phyloP scores from a whole-genome alignment of 495 filamentous ascomycete species.

The Monascus purpureus region DNA sequence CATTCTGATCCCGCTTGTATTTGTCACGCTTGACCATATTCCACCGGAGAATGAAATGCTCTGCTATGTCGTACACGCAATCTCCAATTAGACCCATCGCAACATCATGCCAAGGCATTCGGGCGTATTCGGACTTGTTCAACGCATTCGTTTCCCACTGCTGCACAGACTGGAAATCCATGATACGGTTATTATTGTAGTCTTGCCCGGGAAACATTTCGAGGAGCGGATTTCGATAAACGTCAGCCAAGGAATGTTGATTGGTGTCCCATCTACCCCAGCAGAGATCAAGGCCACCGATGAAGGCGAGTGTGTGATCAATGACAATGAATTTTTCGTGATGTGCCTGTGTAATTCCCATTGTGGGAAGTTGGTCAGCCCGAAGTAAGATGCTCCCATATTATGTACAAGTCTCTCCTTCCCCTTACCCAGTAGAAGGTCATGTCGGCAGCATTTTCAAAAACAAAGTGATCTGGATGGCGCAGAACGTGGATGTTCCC shows the following conservation, averaged over 20 bases:
- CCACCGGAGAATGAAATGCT: slow-evolving; percentile 92
- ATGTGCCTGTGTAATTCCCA: slow-evolving; percentile 42
- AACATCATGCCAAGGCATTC: slow-evolving; percentile 98
- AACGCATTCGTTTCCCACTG: slow-evolving; percentile 90
- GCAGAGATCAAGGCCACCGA: slow-evolving; percentile 89
- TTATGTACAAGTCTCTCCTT: too few species aligned
- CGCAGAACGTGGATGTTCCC: slow-evolving; percentile 84
- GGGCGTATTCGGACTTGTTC: slow-evolving; percentile 80
- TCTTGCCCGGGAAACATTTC: slow-evolving; percentile 94
- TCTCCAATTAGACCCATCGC: slow-evolving; percentile 80
- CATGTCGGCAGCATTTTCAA: slow-evolving; percentile 92
- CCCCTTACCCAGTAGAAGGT: slow-evolving; percentile 85
- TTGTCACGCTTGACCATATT: slow-evolving; percentile 97
- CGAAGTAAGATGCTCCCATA: too few species aligned
- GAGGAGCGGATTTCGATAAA: slow-evolving; percentile 70
- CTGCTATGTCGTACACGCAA: slow-evolving; percentile 85
- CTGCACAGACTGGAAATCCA: slow-evolving; percentile 84
- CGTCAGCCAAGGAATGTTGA: slow-evolving; percentile 75
- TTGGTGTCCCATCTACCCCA: slow-evolving; percentile 86
- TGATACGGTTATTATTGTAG: slow-evolving; percentile 88
- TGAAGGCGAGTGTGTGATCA: slow-evolving; percentile 80
- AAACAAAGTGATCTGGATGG: slow-evolving; percentile 88
- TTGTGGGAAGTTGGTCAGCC: neutral
- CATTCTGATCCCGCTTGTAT: slow-evolving; percentile 71
- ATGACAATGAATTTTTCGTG: slow-evolving; percentile 95